Evolutionary conservation across 495 filamentous ascomycete species (phyloP).

Genomic region (Aspergillus indologenus): DNA sequence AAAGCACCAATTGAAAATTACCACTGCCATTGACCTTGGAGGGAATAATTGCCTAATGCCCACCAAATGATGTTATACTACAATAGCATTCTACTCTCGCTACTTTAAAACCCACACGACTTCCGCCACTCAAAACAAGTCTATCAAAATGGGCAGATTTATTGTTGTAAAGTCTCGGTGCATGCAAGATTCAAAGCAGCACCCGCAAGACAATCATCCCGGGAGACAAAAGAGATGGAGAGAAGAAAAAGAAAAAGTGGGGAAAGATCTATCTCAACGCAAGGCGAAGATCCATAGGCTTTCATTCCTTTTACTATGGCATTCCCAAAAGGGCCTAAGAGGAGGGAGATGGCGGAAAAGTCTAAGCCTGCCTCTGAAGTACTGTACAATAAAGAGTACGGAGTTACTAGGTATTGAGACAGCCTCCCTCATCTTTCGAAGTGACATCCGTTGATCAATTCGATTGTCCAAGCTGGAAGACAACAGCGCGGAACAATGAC

Average conservation of each 20-base stretch:
- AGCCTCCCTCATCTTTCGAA: neutral
- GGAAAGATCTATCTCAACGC: slow-evolving; percentile 1
- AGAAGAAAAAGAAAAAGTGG: slow-evolving; percentile 3
- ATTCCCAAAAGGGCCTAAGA: neutral
- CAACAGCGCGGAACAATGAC: neutral
- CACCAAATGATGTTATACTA: too few species aligned
- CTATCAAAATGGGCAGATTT: neutral
- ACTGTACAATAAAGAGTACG: too few species aligned
- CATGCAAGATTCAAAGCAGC: slow-evolving; percentile 1
- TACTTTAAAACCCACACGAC: too few species aligned
- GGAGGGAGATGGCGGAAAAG: neutral
- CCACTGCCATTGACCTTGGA: neutral
- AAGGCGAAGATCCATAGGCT: neutral
- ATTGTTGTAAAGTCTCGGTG: neutral
- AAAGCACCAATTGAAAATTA: neutral
- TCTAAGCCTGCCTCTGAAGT: neutral
- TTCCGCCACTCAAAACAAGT: neutral
- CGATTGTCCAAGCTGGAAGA: neutral
- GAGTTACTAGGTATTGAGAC: neutral
- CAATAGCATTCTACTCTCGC: too few species aligned
- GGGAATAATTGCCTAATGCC: too few species aligned
- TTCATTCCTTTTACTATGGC: slow-evolving; percentile 9
- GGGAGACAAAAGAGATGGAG: neutral
- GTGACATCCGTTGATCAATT: slow-evolving; percentile 1
- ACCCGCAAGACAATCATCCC: neutral